Evolutionary conservation across 2,329 filamentous ascomycete genomes (phyloP), one percentile per base, ranked within the genome.

Genomic region (Colletotrichum brevisporum): DNA sequence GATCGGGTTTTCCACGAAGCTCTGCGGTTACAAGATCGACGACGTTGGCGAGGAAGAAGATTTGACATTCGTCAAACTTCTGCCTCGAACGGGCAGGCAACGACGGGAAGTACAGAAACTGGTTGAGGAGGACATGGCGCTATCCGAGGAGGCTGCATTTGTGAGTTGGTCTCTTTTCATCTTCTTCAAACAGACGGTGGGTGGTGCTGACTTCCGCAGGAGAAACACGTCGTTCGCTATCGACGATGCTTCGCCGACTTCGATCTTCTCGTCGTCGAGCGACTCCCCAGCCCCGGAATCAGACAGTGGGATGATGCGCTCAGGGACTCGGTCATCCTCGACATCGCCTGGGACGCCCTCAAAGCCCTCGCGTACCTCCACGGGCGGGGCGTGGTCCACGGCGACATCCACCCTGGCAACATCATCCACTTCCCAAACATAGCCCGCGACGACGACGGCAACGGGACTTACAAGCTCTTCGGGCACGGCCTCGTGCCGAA

Each of bases 401-500:
- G 67, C 9, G 43, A 56, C 26, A 56, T 69, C 4, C 36, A 45
- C 10, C 62, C 52, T 8, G 43, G 15, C 5, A 64, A 65, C 27
- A 47, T 69, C 18, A 26, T 69, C 3, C n/a, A 2, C 0, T 31
- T 64, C 9, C n/a, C 48, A 21, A 24, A 16, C 0, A 2, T 2
- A 8, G 27, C n/a, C 26, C 4, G 27, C 39, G 41, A 15, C 36
- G 26, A n/a, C 18, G 27, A 41, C 2, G 3, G n/a, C 3, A 26
- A 16, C 2, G 10, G 39, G 6, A 51, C 27, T 26, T 31, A 16
- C 63, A 69, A 67, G 51, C 56, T 69, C 26, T 50, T 67, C 16
- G 62, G 67, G 9, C 67, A 69, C 47, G 63, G 67, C 4, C 50
- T 69, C 27, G 67, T 69, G 18, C 63, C 63, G 0, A 18, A 31